Base-by-base conservation (phyloP, 345 rosid genomes). In the Pistacia atlantica region DNA sequence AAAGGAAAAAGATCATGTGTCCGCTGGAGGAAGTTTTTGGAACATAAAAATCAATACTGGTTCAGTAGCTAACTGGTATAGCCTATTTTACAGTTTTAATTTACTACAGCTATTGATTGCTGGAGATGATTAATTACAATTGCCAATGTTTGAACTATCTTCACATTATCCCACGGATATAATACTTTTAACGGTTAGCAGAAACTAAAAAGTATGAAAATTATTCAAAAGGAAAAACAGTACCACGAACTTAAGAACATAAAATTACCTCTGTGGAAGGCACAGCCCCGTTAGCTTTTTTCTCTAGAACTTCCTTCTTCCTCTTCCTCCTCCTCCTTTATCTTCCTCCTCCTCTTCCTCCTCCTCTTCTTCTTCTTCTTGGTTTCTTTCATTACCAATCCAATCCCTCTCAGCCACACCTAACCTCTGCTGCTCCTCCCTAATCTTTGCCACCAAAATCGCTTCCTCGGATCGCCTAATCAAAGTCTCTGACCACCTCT, bases 401-500 rank as follows among this genome's bases (percentile, higher is more conserved):
- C 97, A 93, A 63, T 91, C 97, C 42, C 86, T 86, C 88, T 88
- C 90, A 55, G 87, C 88, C 69, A 96, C 92, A 64, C 98, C 97
- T 78, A 90, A 84, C 85, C 97, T 88, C 84, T 85, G 90, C 84
- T 95, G 98, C 81, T 95, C 95, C 72, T 83, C 97, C 76, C 99
- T 87, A 75, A 95, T 93, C 86, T 89, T 82, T 11, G 90, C 71
- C 76, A 92, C 89, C 88, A 95, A 79, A 67, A 85, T 74, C 0
- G 97, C 97, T 77, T 95, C 97, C 79, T 93, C 99, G 0, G 86
- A 82, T 78, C 97, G 82, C 86, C 99, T 90, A 89, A 95, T 85
- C 87, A 95, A 84, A 0, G 97, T 93, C 82, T 95, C 98, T 0
- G 99, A 93, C 99, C 97, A 95, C 57, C 95, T 82, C 80, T 93